These are phyloP conservation scores for Niveomyces coronatus DNA, from an alignment of 2,329 filamentous ascomycete genomes.

Conservation along the genomic window DNA sequence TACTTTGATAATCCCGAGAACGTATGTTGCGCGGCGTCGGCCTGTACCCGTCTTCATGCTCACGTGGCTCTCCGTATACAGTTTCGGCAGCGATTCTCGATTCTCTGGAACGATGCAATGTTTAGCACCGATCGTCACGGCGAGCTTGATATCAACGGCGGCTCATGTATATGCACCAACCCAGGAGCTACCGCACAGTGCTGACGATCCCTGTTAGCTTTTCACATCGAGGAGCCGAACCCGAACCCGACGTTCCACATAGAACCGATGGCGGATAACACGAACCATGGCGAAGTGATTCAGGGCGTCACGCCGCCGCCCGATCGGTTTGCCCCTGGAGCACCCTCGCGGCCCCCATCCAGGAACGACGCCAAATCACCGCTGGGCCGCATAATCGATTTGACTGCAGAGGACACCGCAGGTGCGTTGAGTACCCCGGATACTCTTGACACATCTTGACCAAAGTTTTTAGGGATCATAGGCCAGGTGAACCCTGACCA, in stretches of 20 bases:
- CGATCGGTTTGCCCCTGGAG: constrained; percentile 31
- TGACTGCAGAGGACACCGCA: constrained; percentile 31
- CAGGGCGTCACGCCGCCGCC: constrained; percentile 32
- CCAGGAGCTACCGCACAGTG: not conserved
- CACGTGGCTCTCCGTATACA: constrained; percentile 16
- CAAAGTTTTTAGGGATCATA: constrained; percentile 1
- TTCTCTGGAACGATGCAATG: constrained; percentile 43
- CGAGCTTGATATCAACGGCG: constrained; percentile 26
- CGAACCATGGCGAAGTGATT: constrained; percentile 21
- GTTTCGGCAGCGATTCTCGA: constrained; percentile 37
- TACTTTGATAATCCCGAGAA: constrained; percentile 37
- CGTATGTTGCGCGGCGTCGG: too few relatives aligned
- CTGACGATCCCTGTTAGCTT: constrained; percentile 28
- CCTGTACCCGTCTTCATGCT: constrained; percentile 6
- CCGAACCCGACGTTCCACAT: constrained; percentile 18
- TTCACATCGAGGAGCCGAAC: constrained; percentile 45
- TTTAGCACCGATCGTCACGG: constrained; percentile 46
- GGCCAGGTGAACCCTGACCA: constrained; percentile 38
- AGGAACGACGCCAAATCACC: constrained; percentile 48
- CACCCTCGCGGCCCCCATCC: constrained; percentile 53
- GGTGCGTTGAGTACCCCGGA: constrained; percentile 21
- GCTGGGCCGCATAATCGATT: constrained; percentile 40
- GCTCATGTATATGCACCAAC: constrained; percentile 32
- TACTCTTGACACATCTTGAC: not conserved
- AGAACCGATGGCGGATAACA: constrained; percentile 2